Evolutionary conservation across 2,329 filamentous ascomycete species (phyloP), one percentile per base, ranked within the genome.

Genomic region (Fonsecaea pedrosoi): DNA sequence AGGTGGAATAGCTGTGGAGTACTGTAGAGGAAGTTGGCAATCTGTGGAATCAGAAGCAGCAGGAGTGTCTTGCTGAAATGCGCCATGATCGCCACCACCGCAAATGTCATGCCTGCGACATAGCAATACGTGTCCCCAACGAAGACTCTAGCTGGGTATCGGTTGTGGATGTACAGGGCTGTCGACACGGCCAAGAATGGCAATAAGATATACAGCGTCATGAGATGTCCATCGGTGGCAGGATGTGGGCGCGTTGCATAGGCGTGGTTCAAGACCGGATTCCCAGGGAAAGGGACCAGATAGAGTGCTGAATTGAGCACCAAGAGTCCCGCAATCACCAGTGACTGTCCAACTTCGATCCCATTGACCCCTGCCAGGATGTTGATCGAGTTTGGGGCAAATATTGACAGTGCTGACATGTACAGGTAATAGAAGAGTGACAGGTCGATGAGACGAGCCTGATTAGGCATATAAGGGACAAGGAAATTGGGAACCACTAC

Each of bases 291-390:
- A 1, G 87, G 87, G 3, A 84, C 80, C 58, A 98, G 87, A 80
- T 98, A 99, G 70, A 98, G 85, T 60, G 86, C 83, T 78, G 98
- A 95, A 81, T 99, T 99, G 77, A 92, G 81, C 67, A 90, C 87
- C 72, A 99, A 87, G 59, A 98, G 86, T 61, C 89, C 78, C 32
- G 94, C 94, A 76, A 99, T 92, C 70, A 97, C 91, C 69, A 99
- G 83, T 67, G 93, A 97, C 81, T 99, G 95, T 10, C 91, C 89
- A 63, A 98, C 95, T 79, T 99, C 95, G 77, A 99, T 95, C 63
- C 95, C 95, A 79, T 99, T 99, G 79, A 99, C 92, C n/a, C 95
- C 95, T 0, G 95, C 95, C n/a, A 99, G 84, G 81, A 99, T 99
- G 83, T 99, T 99, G 86, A 99, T 99, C 79, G 92, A 93, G 82